Evolutionary conservation across 176 grass and related monocot species (phyloP), one percentile per base, ranked within the genome.

Genomic region (Tuctoria greenei): DNA sequence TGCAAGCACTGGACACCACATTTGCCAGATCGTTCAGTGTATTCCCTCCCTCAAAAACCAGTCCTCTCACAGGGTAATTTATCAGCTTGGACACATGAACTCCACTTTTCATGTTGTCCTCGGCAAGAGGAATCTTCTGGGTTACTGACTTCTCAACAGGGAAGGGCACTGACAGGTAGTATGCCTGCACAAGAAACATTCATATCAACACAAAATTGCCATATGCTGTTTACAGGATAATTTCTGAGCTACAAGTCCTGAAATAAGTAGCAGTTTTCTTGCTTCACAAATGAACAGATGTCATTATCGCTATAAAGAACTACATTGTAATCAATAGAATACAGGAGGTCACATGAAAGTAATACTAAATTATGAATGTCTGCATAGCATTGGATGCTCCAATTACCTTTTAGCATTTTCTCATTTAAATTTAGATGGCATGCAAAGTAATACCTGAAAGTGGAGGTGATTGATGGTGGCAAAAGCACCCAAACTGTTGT

Each of bases 401-500:
- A 24, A 35, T 80, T 42, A 31, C n/a, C 7, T 20, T 61, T 31
- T 36, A 74, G 8, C 8, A 73, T 54, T 18, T 27, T 76, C 2
- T 26, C 10, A 18, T 58, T 11, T 27, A 69, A 56, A 63, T 16
- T 63, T 38, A n/a, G 31, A 61, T 69, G 28, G 38, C 46, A 21
- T 31, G 15, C 8, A 12, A 93, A 73, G 58, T 55, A 89, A 70
- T 77, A 95, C 96, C 96, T 99, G 92, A 88, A 99, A 95, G 63
- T 99, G 92, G 21, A 99, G 87, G 70, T 99, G 96, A 70, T 99
- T 97, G 73, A 97, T 93, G 35, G 90, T 93, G 17, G 90, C 93
- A 71, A 97, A 97, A 69, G 90, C 93, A 81, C 90, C 93, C 84
- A 97, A 75, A 75, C 93, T 97, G 72, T 97, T 97, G 86, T 93